These are phyloP conservation scores for Termitomyces sp. DNA, from an alignment of 1,284 basidiomycete species.

Conservation along the genomic window DNA sequence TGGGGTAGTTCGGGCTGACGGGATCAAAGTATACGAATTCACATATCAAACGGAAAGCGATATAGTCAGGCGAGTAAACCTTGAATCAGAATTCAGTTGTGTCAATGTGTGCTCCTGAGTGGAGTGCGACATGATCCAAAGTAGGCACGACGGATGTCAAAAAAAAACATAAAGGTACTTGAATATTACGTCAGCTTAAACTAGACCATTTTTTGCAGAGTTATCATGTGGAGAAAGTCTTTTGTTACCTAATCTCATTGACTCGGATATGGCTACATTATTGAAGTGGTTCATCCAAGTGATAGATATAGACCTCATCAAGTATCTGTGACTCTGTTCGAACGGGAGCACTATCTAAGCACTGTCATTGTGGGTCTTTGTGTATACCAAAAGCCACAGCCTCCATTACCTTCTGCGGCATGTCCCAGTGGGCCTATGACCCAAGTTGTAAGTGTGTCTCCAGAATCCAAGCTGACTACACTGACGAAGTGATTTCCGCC, in stretches of 20 bases:
- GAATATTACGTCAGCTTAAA: too few relatives aligned
- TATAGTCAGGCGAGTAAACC: neutral
- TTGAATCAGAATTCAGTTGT: neutral
- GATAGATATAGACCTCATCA: too few relatives aligned
- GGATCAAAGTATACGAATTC: neutral
- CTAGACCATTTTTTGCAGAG: too few relatives aligned
- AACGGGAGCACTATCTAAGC: too few relatives aligned
- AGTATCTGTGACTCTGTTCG: neutral
- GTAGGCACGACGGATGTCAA: too few relatives aligned
- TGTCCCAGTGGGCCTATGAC: constrained; percentile 8
- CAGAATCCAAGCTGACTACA: neutral
- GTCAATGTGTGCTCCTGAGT: neutral
- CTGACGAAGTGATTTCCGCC: constrained; percentile 29
- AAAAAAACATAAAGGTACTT: too few relatives aligned
- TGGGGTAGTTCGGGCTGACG: neutral
- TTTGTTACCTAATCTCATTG: too few relatives aligned
- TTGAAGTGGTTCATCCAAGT: too few relatives aligned
- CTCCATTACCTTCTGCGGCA: constrained; percentile 4
- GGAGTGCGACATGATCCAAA: neutral
- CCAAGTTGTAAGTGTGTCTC: neutral
- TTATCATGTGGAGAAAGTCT: too few relatives aligned
- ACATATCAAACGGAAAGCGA: neutral
- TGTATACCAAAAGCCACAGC: neutral
- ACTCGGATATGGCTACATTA: too few relatives aligned
- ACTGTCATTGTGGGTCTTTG: too few relatives aligned